phyloP scores from a whole-genome alignment of 192 early-diverging fungal genomes.

The Umbelopsis sp. region DNA sequence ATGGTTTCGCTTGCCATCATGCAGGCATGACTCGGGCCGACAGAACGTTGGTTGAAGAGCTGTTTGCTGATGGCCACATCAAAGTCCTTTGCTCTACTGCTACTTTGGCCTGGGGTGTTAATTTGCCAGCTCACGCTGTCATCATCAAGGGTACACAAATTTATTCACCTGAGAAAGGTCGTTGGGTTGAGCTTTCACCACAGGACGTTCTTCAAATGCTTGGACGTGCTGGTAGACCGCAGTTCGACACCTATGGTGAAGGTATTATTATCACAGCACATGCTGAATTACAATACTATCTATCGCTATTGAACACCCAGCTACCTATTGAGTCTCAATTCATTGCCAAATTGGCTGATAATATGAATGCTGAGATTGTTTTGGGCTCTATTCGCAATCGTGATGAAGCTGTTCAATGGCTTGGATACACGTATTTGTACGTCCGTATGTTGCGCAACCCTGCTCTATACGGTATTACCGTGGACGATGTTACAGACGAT shows the following conservation, averaged over 20 bases:
- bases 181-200: slow-evolving; percentile 93
- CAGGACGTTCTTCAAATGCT: slow-evolving; percentile 99
- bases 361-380: slow-evolving; percentile 96
- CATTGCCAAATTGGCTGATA: slow-evolving; percentile 82
- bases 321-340: slow-evolving; percentile 97
- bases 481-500: slow-evolving; percentile 75
- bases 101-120: slow-evolving; percentile 99
- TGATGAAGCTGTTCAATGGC: slow-evolving; percentile 95
- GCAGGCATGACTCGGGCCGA: slow-evolving; percentile 95
- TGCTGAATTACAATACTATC: slow-evolving; percentile 92
- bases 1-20: slow-evolving; percentile 94
- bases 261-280: slow-evolving; percentile 95
- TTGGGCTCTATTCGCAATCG: slow-evolving; percentile 95
- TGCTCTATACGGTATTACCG: slow-evolving; percentile 87
- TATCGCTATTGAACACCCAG: slow-evolving; percentile 93
- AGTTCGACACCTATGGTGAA: slow-evolving; percentile 90
- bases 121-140: slow-evolving; percentile 97
- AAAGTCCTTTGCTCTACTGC: slow-evolving; percentile 93
- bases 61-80: slow-evolving; percentile 87
- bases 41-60: slow-evolving; percentile 80
- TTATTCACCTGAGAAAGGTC: slow-evolving; percentile 92
- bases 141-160: slow-evolving; percentile 98
- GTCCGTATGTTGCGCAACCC: slow-evolving; percentile 98
- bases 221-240: slow-evolving; percentile 95
- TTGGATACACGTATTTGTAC: slow-evolving; percentile 96